A percentile compares a stretch with the other conserved stretches of the same genome.
These are phyloP conservation scores for Cordyceps fumosorosea DNA, from an alignment of 2,329 filamentous ascomycete genomes.

Conservation along the genomic window DNA sequence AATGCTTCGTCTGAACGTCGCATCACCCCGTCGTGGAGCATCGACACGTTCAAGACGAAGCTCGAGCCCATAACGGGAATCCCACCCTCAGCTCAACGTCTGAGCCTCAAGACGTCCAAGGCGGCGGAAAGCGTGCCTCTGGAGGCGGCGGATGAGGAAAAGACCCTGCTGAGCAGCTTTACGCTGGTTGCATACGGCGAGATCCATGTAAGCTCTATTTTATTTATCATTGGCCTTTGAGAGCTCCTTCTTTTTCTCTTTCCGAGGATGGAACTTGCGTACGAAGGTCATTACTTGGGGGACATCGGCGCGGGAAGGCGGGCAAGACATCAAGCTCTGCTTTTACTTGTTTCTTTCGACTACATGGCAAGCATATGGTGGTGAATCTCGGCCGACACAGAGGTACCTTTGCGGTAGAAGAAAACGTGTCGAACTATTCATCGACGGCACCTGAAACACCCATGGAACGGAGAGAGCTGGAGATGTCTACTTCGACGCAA, in stretches of 20 bases:
- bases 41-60: slow-evolving; percentile 75
- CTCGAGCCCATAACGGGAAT: slow-evolving; percentile 91
- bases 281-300: neutral
- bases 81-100: slow-evolving; percentile 69
- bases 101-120: slow-evolving; percentile 61
- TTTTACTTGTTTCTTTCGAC: neutral
- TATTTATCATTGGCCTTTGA: neutral
- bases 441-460: neutral
- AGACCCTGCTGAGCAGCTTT: slow-evolving; percentile 56
- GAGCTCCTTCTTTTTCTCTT: neutral
- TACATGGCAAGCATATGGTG: neutral
- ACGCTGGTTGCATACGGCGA: slow-evolving; percentile 69
- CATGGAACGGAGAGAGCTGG: neutral
- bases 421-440: neutral
- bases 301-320: too few relatives aligned
- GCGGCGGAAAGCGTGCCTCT: slow-evolving; percentile 56
- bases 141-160: slow-evolving; percentile 67
- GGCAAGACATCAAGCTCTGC: neutral
- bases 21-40: slow-evolving; percentile 86
- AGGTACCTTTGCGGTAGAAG: neutral
- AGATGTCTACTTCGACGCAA: neutral
- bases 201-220: slow-evolving; percentile 61
- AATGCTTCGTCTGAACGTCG: slow-evolving; percentile 80
- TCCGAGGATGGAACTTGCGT: neutral
- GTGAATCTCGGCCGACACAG: neutral